Evolutionary conservation across 331 rosid genomes (phyloP).

Genomic region (Phaseolus coccineus): DNA sequence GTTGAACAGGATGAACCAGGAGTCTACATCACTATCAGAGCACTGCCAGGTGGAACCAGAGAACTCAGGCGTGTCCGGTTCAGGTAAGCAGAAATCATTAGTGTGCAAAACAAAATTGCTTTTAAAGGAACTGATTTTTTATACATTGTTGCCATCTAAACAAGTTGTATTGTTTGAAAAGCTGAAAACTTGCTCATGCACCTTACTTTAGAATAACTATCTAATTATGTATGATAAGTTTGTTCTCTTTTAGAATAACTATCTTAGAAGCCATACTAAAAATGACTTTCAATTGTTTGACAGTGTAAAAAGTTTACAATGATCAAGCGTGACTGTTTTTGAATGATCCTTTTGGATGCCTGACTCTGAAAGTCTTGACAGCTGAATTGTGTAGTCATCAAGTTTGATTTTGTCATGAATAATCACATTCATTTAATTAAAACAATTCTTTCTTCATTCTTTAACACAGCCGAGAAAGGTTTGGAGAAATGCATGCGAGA

Average conservation of each 20-base stretch:
- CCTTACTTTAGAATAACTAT: background rate
- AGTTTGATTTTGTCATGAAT: background rate
- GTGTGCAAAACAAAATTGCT: constrained; percentile 15
- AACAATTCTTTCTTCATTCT: background rate
- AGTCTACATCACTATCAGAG: constrained; percentile 91
- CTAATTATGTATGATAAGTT: background rate
- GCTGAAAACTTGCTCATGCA: background rate
- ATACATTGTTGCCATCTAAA: background rate
- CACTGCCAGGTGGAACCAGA: constrained; percentile 79
- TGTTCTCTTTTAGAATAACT: no score
- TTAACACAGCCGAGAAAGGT: constrained; percentile 81
- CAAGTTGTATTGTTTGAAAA: constrained; percentile 14
- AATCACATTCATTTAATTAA: constrained; percentile 26
- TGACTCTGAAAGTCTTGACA: background rate
- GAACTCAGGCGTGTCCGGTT: constrained; percentile 96
- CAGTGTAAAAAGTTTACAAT: background rate
- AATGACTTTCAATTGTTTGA: background rate
- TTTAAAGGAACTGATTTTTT: background rate
- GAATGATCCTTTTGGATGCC: background rate
- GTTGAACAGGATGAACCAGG: constrained; percentile 98
- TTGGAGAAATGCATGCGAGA: constrained; percentile 90
- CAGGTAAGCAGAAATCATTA: constrained; percentile 61
- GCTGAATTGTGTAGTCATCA: constrained; percentile 1
- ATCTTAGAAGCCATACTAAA: background rate
- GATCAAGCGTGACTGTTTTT: background rate